A percentile compares a stretch with the other conserved stretches of the same genome.
Evolutionary conservation across 2,329 filamentous ascomycete genomes (phyloP).

Genomic region (Hypoxylon sp.): DNA sequence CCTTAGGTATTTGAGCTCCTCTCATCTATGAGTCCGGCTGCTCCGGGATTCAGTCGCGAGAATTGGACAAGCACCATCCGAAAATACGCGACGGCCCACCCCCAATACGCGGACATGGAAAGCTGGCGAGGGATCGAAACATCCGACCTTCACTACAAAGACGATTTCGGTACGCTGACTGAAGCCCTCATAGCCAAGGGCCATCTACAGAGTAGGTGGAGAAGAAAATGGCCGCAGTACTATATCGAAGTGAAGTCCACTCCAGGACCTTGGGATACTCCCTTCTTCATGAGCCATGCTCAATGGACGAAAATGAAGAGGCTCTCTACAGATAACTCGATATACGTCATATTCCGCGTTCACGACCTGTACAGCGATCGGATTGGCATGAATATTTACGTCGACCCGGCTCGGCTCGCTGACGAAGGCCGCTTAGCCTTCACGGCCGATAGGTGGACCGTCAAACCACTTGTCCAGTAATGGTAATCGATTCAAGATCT

Average conservation of each 20-base stretch:
- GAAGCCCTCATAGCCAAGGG: slow-evolving; percentile 54
- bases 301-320: slow-evolving; percentile 56
- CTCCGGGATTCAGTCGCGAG: slow-evolving; percentile 55
- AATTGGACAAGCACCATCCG: slow-evolving; percentile 68
- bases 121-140: slow-evolving; percentile 62
- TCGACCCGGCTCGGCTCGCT: slow-evolving; percentile 37
- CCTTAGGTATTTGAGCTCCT: slow-evolving; percentile 62
- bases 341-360: slow-evolving; percentile 47
- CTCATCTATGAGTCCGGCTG: slow-evolving; percentile 45
- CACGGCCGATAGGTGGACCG: slow-evolving; percentile 36
- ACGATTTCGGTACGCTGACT: slow-evolving; percentile 56
- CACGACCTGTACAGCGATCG: slow-evolving; percentile 37
- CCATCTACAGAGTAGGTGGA: slow-evolving; percentile 54
- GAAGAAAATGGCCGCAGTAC: slow-evolving; percentile 56
- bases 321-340: slow-evolving; percentile 10
- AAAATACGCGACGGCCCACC: slow-evolving; percentile 57
- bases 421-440: slow-evolving; percentile 28
- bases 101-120: slow-evolving; percentile 58
- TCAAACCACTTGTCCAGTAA: slow-evolving; percentile 9
- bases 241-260: slow-evolving; percentile 69
- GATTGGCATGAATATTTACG: slow-evolving; percentile 40
- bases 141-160: slow-evolving; percentile 63
- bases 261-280: slow-evolving; percentile 54
- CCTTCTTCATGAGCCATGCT: slow-evolving; percentile 64
- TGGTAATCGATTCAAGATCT: not conserved